phyloP scores from a whole-genome alignment of 169 alveolate species.

The Cryptosporidium xiaoi region DNA sequence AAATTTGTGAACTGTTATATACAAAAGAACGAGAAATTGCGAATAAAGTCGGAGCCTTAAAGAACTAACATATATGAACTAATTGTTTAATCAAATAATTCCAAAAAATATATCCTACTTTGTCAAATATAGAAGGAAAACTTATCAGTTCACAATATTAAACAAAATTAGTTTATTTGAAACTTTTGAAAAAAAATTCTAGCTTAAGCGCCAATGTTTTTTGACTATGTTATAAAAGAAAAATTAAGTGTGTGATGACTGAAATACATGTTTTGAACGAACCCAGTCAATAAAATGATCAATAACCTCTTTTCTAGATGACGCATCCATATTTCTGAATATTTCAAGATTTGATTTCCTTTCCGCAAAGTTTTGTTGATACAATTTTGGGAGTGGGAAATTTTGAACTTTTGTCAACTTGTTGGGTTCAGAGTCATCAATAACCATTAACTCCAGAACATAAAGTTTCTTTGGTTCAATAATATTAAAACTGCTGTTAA shows the following conservation, averaged over 20 bases:
- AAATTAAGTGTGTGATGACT: too few relatives aligned
- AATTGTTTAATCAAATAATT: neutral
- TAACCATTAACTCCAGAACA: too few relatives aligned
- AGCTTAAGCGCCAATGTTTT: too few relatives aligned
- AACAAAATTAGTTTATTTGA: too few relatives aligned
- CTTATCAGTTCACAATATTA: neutral
- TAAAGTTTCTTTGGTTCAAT: conserved; percentile 14
- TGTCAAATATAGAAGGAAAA: neutral
- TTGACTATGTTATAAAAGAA: too few relatives aligned
- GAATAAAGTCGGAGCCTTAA: too few relatives aligned
- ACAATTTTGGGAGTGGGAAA: conserved; percentile 7
- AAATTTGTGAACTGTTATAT: too few relatives aligned
- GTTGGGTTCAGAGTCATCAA: too few relatives aligned
- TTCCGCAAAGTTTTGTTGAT: conserved; percentile 1
- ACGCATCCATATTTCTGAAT: conserved; percentile 5
- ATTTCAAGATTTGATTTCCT: conserved; percentile 13
- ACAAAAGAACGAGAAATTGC: too few relatives aligned
- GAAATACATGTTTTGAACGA: too few relatives aligned
- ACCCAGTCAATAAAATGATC: conserved; percentile 30
- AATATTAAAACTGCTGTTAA: conserved; percentile 17
- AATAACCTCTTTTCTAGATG: conserved; percentile 5
- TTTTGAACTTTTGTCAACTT: neutral
- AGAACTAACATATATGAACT: too few relatives aligned
- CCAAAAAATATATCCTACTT: neutral
- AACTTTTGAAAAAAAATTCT: too few relatives aligned